These are phyloP conservation scores for sorghum (Sorghum bicolor) DNA, from an alignment of 176 grass and related monocot genomes.

Conservation along the genomic window Sorghum_bicolor_NCBIv3 NC_012870.2:2046501-2047000, in stretches of 20 bases:
- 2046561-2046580: constrained; percentile 6
- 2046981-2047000: no score
- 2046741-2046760: neutral
- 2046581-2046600: neutral
- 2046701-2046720: neutral
- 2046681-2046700: neutral
- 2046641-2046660: neutral
- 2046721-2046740: neutral
- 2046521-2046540: neutral
- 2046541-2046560: neutral
- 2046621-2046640: neutral
- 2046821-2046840: neutral
- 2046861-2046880: no score
- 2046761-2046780: neutral
- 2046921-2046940: no score
- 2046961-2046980: no score
- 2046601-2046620: neutral
- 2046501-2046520: neutral
- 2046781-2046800: neutral
- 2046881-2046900: no score
- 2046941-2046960: no score
- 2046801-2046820: neutral
- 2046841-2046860: neutral
- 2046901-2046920: no score
- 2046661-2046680: neutral